Conservation (phyloP, 2,329 filamentous ascomycete species). For the Colletotrichum horii region DNA sequence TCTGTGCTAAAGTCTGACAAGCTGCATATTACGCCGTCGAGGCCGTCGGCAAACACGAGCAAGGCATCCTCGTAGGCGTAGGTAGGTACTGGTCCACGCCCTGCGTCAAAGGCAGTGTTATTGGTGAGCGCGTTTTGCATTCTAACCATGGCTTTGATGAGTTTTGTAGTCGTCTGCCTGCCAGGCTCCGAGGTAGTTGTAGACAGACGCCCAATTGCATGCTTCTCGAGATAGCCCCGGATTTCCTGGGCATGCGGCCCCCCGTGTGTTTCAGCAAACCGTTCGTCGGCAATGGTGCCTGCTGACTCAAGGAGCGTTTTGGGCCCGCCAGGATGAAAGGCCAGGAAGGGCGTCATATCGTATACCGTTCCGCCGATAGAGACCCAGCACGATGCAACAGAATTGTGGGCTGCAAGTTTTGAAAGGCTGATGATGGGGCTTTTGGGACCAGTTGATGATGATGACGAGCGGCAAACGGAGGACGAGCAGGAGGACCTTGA, state of each 20-base stretch:
- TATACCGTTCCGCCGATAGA: slow-evolving; percentile 90
- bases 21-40: neutral
- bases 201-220: slow-evolving; percentile 5
- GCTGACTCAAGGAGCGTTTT: slow-evolving; percentile 17
- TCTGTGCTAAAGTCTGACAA: neutral
- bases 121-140: slow-evolving; percentile 16
- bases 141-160: neutral
- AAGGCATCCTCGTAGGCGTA: slow-evolving; percentile 15
- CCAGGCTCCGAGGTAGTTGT: neutral
- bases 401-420: slow-evolving; percentile 11
- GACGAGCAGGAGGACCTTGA: neutral
- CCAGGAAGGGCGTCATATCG: slow-evolving; percentile 87
- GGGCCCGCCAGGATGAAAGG: slow-evolving; percentile 84
- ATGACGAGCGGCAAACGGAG: neutral
- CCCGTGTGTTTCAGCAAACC: slow-evolving; percentile 9
- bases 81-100: neutral
- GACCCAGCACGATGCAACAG: slow-evolving; percentile 66
- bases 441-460: neutral
- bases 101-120: slow-evolving; percentile 5
- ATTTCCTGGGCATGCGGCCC: slow-evolving; percentile 14
- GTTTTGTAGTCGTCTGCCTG: neutral
- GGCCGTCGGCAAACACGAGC: slow-evolving; percentile 1
- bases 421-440: neutral
- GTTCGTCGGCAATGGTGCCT: slow-evolving; percentile 7
- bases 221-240: neutral